Percentiles rank a stretch among this genome's conserved stretches.
These are phyloP conservation scores for Penicillium capsulatum DNA, from an alignment of 2,329 filamentous ascomycete species.

Conservation along the genomic window DNA sequence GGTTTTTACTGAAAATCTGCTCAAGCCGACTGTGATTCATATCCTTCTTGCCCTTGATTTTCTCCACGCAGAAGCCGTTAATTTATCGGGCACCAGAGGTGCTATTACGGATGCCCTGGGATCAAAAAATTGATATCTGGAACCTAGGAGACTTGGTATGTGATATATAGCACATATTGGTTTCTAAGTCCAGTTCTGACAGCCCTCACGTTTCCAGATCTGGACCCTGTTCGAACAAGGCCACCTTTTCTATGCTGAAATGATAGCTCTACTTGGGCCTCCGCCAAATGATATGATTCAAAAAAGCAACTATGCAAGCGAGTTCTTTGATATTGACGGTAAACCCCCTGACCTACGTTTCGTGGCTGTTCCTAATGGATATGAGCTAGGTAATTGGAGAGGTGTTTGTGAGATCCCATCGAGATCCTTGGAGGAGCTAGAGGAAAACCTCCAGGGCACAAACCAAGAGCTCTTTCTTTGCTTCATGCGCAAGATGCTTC, in stretches of 20 bases:
- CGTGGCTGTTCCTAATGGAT: constrained; percentile 3
- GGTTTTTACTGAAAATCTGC: constrained; percentile 17
- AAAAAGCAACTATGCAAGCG: constrained; percentile 24
- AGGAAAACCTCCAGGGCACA: constrained; percentile 10
- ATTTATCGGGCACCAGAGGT: constrained; percentile 25
- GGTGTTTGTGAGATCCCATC: constrained; percentile 10
- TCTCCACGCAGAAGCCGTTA: constrained; percentile 12
- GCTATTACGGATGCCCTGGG: constrained; percentile 22
- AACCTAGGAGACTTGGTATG: constrained; percentile 22
- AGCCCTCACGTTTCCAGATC: constrained; percentile 10
- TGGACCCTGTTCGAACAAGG: constrained; percentile 23
- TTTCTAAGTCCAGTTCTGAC: not conserved
- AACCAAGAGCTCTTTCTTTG: constrained; percentile 14
- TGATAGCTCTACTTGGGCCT: constrained; percentile 39
- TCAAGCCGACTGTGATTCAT: constrained; percentile 20
- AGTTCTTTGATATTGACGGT: constrained; percentile 19
- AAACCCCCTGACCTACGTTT: not conserved
- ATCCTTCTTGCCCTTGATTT: constrained; percentile 20
- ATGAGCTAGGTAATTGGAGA: constrained; percentile 16
- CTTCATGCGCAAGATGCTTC: constrained; percentile 22
- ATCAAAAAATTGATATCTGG: constrained; percentile 27
- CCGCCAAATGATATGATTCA: constrained; percentile 35
- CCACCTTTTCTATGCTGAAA: constrained; percentile 28
- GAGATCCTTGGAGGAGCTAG: constrained; percentile 15
- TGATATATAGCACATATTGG: not conserved